Base-by-base conservation (phyloP, 2,329 filamentous ascomycete species). In the Hypoxylon rubiginosum region DNA sequence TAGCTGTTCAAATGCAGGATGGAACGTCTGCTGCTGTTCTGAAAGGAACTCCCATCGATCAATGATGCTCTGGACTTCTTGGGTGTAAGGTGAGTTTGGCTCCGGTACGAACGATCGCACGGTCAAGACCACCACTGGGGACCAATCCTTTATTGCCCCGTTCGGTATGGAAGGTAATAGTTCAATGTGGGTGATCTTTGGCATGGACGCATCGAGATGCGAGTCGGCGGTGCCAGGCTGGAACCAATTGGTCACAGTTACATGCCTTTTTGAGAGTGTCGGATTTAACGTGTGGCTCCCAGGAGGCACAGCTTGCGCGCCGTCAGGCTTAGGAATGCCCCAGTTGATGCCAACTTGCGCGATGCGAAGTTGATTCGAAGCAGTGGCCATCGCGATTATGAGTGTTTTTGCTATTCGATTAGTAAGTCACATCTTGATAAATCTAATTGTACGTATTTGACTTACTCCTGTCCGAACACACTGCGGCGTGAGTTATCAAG, bases 31-130 rank as follows among this genome's bases (percentile, higher is more conserved):
- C n/a, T 85, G 80, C 51, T 88, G 84, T 32, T 92, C 88, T 32
- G 86, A 84, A 9, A 95, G 77, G 13, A 97, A 81, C 71, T 96
- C 91, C 95, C 95, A 98, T 67, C 91, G 87, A 68, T 93, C 90
- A 67, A 98, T 84, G 43, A 94, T 86, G 71, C 90, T 97, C 71
- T 91, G 88, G 0, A 88, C 82, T 32, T 90, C 88, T 69, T 90
- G 88, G 45, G 86, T 84, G 57, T 86, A 89, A 30, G 90, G 84
- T 30, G 84, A 84, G 69, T 82, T 83, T 59, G 83, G 81, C 68
- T 79, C 79, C 58, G 84, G 85, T 56, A 85, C 78, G 73, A 86
- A 86, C 9, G 91, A 91, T 65, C 93, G 93, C 30, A 94, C 86
- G 0, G 91, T 90, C 34, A 97, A 77, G 19, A 97, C 84, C 39